A percentile compares a stretch with the other conserved stretches of the same genome.
Evolutionary conservation across 1,284 basidiomycete species (phyloP).

Genomic region (Cutaneotrichosporon arboriforme): DNA sequence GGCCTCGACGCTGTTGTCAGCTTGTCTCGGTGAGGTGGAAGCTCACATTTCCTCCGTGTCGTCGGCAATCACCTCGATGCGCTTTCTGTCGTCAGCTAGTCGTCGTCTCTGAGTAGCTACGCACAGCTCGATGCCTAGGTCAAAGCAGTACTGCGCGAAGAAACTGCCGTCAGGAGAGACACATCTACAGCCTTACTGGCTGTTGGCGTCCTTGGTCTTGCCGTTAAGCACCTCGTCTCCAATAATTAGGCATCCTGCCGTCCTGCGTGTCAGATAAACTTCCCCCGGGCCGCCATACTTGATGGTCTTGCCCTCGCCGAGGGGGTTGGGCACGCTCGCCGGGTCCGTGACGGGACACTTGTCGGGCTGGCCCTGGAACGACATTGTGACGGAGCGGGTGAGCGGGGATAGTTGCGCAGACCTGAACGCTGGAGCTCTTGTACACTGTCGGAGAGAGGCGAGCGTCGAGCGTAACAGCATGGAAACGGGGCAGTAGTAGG

Average conservation of each 20-base stretch:
- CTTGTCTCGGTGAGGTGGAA: neutral
- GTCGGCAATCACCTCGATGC: conserved; percentile 87
- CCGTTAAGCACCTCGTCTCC: conserved; percentile 52
- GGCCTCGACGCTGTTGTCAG: conserved; percentile 64
- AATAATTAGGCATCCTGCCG: conserved; percentile 47
- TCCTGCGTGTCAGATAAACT: conserved; percentile 19
- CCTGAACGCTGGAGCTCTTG: neutral
- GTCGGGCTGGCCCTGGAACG: conserved; percentile 3
- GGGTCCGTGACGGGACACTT: conserved; percentile 32
- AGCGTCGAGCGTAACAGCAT: neutral
- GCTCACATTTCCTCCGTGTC: conserved; percentile 80
- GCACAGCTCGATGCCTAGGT: conserved; percentile 77
- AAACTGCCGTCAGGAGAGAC: conserved; percentile 51
- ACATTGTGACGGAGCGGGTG: conserved; percentile 8
- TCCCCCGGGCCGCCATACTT: conserved; percentile 32
- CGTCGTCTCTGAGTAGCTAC: conserved; percentile 33
- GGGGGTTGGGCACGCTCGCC: conserved; percentile 51
- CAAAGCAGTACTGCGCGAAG: conserved; percentile 81
- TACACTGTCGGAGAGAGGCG: neutral
- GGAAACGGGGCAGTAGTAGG: neutral
- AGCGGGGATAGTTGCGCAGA: neutral
- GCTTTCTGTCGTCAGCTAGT: conserved; percentile 55
- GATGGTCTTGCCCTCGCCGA: conserved; percentile 65
- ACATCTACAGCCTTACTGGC: conserved; percentile 38
- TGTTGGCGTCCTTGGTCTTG: conserved; percentile 69